Percentiles rank a stretch among this genome's conserved stretches.
Conservation (phyloP, 768 basidiomycete genomes). For the Suillus discolor region DNA sequence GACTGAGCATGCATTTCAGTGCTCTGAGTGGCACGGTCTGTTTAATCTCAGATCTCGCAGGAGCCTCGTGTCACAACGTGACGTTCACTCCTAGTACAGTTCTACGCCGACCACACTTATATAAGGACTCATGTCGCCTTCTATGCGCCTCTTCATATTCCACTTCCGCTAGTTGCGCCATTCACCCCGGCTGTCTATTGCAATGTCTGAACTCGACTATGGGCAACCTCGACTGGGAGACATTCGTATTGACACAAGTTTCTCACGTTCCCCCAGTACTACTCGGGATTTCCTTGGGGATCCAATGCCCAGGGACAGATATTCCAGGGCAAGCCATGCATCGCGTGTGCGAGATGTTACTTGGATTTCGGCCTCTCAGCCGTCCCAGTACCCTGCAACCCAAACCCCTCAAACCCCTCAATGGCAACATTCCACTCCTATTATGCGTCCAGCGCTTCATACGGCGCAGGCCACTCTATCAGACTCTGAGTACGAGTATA, state of each 20-base stretch:
- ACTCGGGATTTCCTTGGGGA: constrained; percentile 31
- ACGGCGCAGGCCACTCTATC: constrained; percentile 25
- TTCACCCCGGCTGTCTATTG: constrained; percentile 7
- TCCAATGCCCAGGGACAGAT: constrained; percentile 26
- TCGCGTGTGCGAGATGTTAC: constrained; percentile 32
- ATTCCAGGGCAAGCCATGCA: constrained; percentile 29
- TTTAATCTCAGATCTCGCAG: constrained; percentile 27
- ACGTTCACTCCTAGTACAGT: constrained; percentile 20
- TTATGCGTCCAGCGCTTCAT: constrained; percentile 24
- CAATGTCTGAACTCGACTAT: constrained; percentile 30
- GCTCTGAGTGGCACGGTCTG: not conserved
- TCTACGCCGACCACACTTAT: constrained; percentile 10
- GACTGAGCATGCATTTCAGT: constrained; percentile 3
- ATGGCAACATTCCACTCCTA: constrained; percentile 28
- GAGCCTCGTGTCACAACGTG: constrained; percentile 32
- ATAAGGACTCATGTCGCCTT: constrained; percentile 5
- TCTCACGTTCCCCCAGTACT: constrained; percentile 27
- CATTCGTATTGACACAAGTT: constrained; percentile 34
- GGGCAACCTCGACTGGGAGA: constrained; percentile 11
- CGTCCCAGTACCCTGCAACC: constrained; percentile 27
- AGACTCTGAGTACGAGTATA: constrained; percentile 35
- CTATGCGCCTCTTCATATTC: constrained; percentile 6
- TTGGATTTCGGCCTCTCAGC: constrained; percentile 31
- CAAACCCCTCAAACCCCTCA: constrained; percentile 32
- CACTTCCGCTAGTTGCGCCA: constrained; percentile 5